Percentiles rank a stretch among this genome's conserved stretches.
These are phyloP conservation scores for Cercospora beticola DNA, from an alignment of 2,329 filamentous ascomycete species.

Conservation along the genomic window DNA sequence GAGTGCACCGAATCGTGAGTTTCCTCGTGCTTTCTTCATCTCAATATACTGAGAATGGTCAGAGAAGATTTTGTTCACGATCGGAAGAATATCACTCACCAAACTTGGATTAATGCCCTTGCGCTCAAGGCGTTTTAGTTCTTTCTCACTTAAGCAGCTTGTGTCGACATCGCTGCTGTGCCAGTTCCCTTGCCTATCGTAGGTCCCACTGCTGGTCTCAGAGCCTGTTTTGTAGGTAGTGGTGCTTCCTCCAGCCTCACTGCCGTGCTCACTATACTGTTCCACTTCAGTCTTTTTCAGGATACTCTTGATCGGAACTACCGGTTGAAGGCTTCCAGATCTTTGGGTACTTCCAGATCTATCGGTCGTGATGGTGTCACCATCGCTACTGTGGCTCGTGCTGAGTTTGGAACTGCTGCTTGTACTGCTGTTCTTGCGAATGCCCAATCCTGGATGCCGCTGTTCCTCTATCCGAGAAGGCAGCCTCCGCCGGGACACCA, in stretches of 20 bases:
- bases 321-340: neutral
- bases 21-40: constrained; percentile 47
- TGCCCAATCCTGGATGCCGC: constrained; percentile 7
- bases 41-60: constrained; percentile 45
- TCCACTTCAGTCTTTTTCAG: constrained; percentile 21
- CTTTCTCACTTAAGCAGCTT: constrained; percentile 41
- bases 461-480: constrained; percentile 8
- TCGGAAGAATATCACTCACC: neutral
- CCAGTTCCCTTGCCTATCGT: constrained; percentile 36
- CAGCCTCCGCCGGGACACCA: neutral
- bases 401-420: neutral
- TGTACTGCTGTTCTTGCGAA: neutral
- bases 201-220: constrained; percentile 14
- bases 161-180: constrained; percentile 43
- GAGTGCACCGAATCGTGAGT: constrained; percentile 32
- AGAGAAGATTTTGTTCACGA: neutral
- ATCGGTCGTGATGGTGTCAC: neutral
- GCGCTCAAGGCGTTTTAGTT: constrained; percentile 47
- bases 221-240: constrained; percentile 30
- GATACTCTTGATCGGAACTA: constrained; percentile 17
- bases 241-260: constrained; percentile 22
- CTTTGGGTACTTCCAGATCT: neutral
- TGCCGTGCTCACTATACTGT: constrained; percentile 36
- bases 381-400: neutral
- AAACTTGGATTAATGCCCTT: constrained; percentile 47